Percentiles rank a stretch among this genome's conserved stretches.
phyloP scores from a whole-genome alignment of 169 alveolate genomes.

The Plasmodium malariae region DNA sequence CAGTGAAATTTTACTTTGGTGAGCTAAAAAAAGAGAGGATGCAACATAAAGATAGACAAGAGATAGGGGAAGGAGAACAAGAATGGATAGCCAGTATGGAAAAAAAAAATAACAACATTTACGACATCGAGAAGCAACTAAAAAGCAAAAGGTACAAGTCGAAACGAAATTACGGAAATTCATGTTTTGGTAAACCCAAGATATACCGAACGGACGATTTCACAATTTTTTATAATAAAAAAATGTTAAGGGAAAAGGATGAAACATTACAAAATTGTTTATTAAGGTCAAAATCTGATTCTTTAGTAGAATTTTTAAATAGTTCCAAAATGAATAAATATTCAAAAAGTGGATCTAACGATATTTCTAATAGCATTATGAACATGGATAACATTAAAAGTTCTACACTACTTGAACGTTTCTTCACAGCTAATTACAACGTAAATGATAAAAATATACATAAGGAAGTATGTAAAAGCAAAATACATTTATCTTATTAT shows the following conservation, averaged over 20 bases:
- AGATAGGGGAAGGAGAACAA: background rate
- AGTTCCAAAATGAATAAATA: conserved; percentile 11
- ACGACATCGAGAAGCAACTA: no score
- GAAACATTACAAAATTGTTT: conserved; percentile 43
- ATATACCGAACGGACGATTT: conserved; percentile 56
- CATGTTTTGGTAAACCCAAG: conserved; percentile 75
- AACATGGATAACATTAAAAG: background rate
- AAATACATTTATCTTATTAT: conserved; percentile 29
- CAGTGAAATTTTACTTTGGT: background rate
- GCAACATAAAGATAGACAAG: background rate
- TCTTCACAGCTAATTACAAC: conserved; percentile 55
- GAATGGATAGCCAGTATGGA: background rate
- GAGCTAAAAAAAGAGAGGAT: background rate
- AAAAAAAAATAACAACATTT: no score
- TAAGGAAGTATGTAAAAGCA: conserved; percentile 2
- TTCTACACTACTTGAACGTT: conserved; percentile 41
- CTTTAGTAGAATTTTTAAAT: conserved; percentile 62
- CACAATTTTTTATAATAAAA: conserved; percentile 42
- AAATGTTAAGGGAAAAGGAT: conserved; percentile 53
- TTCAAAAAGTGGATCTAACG: conserved; percentile 2
- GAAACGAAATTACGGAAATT: background rate
- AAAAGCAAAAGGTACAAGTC: conserved; percentile 15
- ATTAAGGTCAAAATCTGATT: conserved; percentile 67
- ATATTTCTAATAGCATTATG: background rate
- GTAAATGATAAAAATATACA: background rate